Evolutionary conservation across 371 early-diverging fungal species (phyloP).

Genomic region (Mucor lusitanicus): DNA sequence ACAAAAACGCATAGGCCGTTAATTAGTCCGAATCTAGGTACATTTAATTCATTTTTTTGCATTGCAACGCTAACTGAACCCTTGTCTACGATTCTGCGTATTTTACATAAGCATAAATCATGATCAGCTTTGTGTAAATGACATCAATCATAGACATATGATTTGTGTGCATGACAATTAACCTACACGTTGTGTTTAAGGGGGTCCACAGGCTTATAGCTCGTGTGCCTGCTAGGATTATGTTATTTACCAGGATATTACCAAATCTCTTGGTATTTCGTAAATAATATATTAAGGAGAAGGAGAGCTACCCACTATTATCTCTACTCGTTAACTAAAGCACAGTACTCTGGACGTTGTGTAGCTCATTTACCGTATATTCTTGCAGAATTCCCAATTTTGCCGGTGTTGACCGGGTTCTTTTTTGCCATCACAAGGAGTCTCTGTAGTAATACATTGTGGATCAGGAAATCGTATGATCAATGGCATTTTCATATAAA

Average conservation of each 20-base stretch:
- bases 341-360: background rate
- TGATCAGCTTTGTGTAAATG: background rate
- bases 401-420: background rate
- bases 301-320: background rate
- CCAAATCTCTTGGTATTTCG: background rate
- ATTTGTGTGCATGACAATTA: background rate
- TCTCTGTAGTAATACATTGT: background rate
- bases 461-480: background rate
- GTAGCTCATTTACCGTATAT: background rate
- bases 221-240: background rate
- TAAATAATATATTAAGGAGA: background rate
- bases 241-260: background rate
- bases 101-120: background rate
- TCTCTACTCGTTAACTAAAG: background rate
- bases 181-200: background rate
- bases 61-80: background rate
- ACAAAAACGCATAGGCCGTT: background rate
- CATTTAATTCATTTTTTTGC: conserved; percentile 3
- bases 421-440: background rate
- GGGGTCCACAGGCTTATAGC: background rate
- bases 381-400: background rate
- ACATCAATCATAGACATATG: background rate
- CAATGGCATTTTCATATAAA: background rate
- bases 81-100: background rate
- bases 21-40: background rate